Evolutionary conservation across 768 basidiomycete species (phyloP).

Genomic region (Lactarius vividus): DNA sequence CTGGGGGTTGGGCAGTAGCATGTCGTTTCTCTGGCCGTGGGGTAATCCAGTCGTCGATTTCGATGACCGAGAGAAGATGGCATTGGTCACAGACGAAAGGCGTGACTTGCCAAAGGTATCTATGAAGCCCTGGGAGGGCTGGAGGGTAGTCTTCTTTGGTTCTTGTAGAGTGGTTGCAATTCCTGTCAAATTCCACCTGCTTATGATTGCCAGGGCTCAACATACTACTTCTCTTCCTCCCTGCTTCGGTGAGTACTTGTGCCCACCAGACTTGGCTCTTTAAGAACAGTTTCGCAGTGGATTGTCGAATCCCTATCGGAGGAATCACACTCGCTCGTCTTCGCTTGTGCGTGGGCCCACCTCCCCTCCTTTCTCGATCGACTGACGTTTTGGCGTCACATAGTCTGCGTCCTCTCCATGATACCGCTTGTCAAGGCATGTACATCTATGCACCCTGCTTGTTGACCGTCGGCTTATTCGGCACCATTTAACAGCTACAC

Average conservation of each 20-base stretch:
- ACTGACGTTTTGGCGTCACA: slow-evolving; percentile 2
- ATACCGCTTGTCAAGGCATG: slow-evolving; percentile 75
- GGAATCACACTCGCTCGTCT: slow-evolving; percentile 53
- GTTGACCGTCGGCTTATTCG: neutral
- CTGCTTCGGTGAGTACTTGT: slow-evolving; percentile 55
- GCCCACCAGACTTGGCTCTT: neutral
- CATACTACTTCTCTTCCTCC: slow-evolving; percentile 60
- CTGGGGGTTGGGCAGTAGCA: neutral
- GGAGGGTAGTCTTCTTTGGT: slow-evolving; percentile 51
- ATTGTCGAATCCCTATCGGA: slow-evolving; percentile 48
- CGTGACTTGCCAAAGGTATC: slow-evolving; percentile 6
- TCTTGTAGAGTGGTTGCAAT: slow-evolving; percentile 44
- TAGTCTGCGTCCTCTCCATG: slow-evolving; percentile 67
- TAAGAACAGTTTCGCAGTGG: slow-evolving; percentile 44
- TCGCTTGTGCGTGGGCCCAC: slow-evolving; percentile 49
- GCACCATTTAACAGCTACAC: slow-evolving; percentile 50
- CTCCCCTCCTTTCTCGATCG: neutral
- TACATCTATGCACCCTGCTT: neutral
- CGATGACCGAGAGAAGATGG: slow-evolving; percentile 24
- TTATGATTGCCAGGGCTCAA: slow-evolving; percentile 57
- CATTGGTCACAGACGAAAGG: slow-evolving; percentile 20
- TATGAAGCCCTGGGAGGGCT: slow-evolving; percentile 42
- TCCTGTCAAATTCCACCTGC: neutral
- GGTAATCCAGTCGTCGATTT: slow-evolving; percentile 2
- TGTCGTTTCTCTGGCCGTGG: slow-evolving; percentile 22